Evolutionary conservation across 768 basidiomycete species (phyloP).

Genomic region (Trametes cubensis): DNA sequence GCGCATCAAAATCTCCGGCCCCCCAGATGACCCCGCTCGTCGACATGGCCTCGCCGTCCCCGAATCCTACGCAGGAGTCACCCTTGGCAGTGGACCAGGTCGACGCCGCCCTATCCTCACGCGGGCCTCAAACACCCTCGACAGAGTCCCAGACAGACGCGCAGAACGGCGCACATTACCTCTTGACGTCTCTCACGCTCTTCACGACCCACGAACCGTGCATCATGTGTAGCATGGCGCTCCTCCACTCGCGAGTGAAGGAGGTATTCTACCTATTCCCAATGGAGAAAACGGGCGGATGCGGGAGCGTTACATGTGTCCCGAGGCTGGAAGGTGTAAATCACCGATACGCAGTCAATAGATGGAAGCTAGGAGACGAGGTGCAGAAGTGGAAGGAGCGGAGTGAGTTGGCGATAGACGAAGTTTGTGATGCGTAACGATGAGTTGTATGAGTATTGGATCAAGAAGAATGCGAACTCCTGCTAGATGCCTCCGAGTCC

Average conservation of each 20-base stretch:
- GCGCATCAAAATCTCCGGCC: slow-evolving; percentile 9
- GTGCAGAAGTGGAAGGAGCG: slow-evolving; percentile 6
- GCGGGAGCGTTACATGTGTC: slow-evolving; percentile 74
- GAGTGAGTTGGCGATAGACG: slow-evolving; percentile 9
- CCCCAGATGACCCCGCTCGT: slow-evolving; percentile 5
- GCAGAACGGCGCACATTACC: slow-evolving; percentile 77
- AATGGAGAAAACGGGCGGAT: slow-evolving; percentile 83
- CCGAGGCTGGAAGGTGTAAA: slow-evolving; percentile 86
- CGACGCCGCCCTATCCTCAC: slow-evolving; percentile 14
- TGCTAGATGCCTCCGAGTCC: no score
- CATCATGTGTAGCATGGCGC: slow-evolving; percentile 96
- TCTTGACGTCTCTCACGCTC: slow-evolving; percentile 79
- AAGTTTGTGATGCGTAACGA: slow-evolving; percentile 14
- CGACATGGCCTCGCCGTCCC: background rate
- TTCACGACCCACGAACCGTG: slow-evolving; percentile 98
- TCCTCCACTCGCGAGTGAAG: slow-evolving; percentile 92
- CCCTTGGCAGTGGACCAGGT: background rate
- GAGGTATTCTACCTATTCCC: slow-evolving; percentile 77
- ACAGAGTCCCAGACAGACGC: slow-evolving; percentile 1
- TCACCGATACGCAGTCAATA: slow-evolving; percentile 77
- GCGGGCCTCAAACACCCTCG: slow-evolving; percentile 13
- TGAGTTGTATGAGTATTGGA: background rate
- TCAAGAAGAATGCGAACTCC: no score
- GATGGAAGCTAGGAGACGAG: slow-evolving; percentile 52
- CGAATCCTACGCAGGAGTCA: background rate